phyloP scores from a whole-genome alignment of 352 stramenopile species.

The Globisporangium iwayamae region DNA sequence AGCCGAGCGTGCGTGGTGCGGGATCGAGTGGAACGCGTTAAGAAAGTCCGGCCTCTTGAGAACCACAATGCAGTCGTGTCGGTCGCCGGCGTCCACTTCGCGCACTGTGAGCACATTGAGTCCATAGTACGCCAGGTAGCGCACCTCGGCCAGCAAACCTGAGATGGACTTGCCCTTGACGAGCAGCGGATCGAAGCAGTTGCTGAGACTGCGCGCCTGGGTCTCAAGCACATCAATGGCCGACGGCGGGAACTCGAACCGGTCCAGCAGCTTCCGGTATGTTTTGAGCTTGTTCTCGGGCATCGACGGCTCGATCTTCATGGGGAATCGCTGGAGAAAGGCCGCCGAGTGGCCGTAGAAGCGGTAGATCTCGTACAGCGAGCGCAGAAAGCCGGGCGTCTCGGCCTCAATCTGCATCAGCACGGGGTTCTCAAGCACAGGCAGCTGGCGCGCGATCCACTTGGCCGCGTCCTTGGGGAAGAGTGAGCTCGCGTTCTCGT shows the following conservation, averaged over 20 bases:
- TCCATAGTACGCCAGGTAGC: slow-evolving; percentile 50
- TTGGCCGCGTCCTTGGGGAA: slow-evolving; percentile 42
- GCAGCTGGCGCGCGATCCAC: slow-evolving; percentile 51
- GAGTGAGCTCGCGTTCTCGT: slow-evolving; percentile 28
- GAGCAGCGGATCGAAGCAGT: slow-evolving; percentile 52
- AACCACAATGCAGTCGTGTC: slow-evolving; percentile 18
- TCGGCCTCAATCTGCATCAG: slow-evolving; percentile 41
- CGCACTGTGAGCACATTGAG: slow-evolving; percentile 38
- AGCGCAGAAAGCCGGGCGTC: slow-evolving; percentile 39
- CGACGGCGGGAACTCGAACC: slow-evolving; percentile 46
- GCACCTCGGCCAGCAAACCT: slow-evolving; percentile 32
- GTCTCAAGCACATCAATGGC: slow-evolving; percentile 68
- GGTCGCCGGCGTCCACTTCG: slow-evolving; percentile 28
- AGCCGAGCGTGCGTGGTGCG: slow-evolving; percentile 24
- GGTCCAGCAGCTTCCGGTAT: slow-evolving; percentile 61
- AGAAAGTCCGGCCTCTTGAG: slow-evolving; percentile 28
- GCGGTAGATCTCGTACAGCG: slow-evolving; percentile 69
- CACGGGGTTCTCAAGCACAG: slow-evolving; percentile 59
- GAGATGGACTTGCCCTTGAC: slow-evolving; percentile 34
- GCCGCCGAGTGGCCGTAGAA: slow-evolving; percentile 61
- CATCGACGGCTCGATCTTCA: slow-evolving; percentile 26
- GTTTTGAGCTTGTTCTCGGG: slow-evolving; percentile 43
- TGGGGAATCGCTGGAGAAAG: slow-evolving; percentile 50
- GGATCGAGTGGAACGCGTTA: slow-evolving; percentile 27
- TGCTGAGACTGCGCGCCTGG: slow-evolving; percentile 36